Evolutionary conservation across 2,329 filamentous ascomycete species (phyloP).

Genomic region (Pseudonectria foliicola): DNA sequence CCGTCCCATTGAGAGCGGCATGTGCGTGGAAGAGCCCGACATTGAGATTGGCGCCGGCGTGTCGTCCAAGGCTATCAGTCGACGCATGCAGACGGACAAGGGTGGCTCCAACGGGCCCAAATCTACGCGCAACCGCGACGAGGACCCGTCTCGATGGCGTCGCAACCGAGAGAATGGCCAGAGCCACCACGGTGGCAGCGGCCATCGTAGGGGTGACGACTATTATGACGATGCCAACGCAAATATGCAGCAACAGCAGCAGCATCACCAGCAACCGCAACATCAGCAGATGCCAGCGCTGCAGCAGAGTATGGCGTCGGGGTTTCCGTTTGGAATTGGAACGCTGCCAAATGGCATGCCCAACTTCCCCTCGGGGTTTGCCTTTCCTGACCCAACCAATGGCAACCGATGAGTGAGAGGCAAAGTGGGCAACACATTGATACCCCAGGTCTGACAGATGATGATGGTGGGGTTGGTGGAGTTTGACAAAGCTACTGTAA

Average conservation of each 20-base stretch:
- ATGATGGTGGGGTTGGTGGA: no score
- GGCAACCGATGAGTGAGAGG: conserved; percentile 8
- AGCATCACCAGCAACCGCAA: neutral
- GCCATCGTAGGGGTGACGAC: conserved; percentile 12
- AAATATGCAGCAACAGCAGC: no score
- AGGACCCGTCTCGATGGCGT: conserved; percentile 27
- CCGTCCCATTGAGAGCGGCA: conserved; percentile 66
- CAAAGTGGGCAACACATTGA: no score
- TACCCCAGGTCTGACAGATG: no score
- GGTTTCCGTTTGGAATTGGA: conserved; percentile 34
- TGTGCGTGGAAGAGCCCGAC: conserved; percentile 94
- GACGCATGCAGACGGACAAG: conserved; percentile 63
- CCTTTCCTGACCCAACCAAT: conserved; percentile 29
- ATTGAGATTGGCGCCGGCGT: conserved; percentile 98
- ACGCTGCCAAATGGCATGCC: conserved; percentile 37
- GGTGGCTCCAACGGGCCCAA: conserved; percentile 59
- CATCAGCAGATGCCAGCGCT: conserved; percentile 6
- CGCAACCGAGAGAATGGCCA: conserved; percentile 25
- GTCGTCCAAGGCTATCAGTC: conserved; percentile 78
- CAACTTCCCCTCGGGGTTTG: conserved; percentile 33
- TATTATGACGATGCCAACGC: conserved; percentile 11
- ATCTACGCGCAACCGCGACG: conserved; percentile 44
- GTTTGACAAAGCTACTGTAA: no score
- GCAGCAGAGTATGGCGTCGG: conserved; percentile 16
- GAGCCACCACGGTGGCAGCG: conserved; percentile 13